Base-by-base conservation (phyloP, 2,329 filamentous ascomycete species). In the Mycosphaerelloides madeirae region DNA sequence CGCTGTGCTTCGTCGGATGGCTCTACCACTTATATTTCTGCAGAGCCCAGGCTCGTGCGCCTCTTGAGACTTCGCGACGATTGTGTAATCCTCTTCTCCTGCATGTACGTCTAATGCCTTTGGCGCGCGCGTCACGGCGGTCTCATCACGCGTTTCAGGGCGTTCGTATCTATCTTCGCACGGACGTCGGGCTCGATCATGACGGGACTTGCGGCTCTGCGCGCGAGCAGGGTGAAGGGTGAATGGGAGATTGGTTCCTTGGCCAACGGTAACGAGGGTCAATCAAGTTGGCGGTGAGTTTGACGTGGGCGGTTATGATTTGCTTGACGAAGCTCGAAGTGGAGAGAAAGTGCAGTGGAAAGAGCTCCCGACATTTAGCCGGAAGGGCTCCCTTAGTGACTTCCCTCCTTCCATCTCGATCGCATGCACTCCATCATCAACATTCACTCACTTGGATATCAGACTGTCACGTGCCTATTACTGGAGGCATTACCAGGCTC, bases 101-200 rank as follows among this genome's bases (percentile, higher is more conserved):
- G 22, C 22, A 9, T 25, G 5, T 25, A 9, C 9, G 9, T 25
- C 22, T 9, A 25, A 9, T 25, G 6, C 38, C 22, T 9, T 25
- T 25, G 22, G 9, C 22, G 22, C 22, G 22, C 22, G 22, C 22
- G 22, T 47, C 44, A 47, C 6, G 44, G 44, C 31, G 40, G 44
- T 49, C 43, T 43, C 35, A 40, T 31, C 33, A 31, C 31, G 38
- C 46, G 41, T 49, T 41, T 49, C 41, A 37, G 22, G 22, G 9
- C 22, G 20, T 32, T 33, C 22, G 31, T 19, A 29, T 25, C 28
- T 29, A 31, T 20, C 29, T 20, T 29, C 25, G 18, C 40, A 43
- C 22, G 22, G 34, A 14, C 25, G 9, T 37, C 25, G 18, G 34
- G 6, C 9, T 11, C 25, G 11, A n/a, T 22, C 34, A 37, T 37